Evolutionary conservation across 176 grass and related monocot genomes (phyloP), one percentile per base, ranked within the genome.

Genomic region (Urochloa ruziziensis): DNA sequence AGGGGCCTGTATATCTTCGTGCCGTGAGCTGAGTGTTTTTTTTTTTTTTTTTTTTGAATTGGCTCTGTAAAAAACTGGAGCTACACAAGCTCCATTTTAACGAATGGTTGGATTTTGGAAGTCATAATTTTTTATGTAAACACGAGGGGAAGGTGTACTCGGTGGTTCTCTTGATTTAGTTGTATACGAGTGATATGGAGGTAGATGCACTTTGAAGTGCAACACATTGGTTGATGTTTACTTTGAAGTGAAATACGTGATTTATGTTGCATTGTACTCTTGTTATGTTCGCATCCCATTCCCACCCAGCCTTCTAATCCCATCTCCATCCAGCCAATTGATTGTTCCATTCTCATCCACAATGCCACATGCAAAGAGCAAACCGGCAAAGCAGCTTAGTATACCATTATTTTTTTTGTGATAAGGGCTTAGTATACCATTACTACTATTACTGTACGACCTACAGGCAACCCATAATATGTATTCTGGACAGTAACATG

Each of bases 11-110:
- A 53, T 53, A 53, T 53, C 49, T 68, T 71, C 29, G n/a, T 72
- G 40, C 75, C 33, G 17, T 53, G 24, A 64, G 25, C 13, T 3
- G 10, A 70, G 40, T 80, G 17, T 53, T 63, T 34, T 78, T 10
- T 64, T 82, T 71, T 6, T 37, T 70, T 58, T 59, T 39, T 13
- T 54, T 35, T 75, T 75, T 1, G n/a, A n/a, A n/a, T n/a, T n/a
- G n/a, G n/a, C n/a, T n/a, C 19, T 73, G 19, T 66, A 27, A 15
- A 34, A 21, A 44, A 71, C 16, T 36, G 54, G 58, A 44, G 57
- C 19, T 78, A 54, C 17, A 21, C 17, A 40, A 66, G 58, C 68
- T 80, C 59, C 70, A 84, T 66, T 73, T 79, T 51, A 27, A 25
- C 18, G 7, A 24, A 68, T 76, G 17, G 18, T 79, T 16, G 75